Evolutionary conservation across 1,284 basidiomycete species (phyloP), one percentile per base, ranked within the genome.

Genomic region (Irpex lacteus): DNA sequence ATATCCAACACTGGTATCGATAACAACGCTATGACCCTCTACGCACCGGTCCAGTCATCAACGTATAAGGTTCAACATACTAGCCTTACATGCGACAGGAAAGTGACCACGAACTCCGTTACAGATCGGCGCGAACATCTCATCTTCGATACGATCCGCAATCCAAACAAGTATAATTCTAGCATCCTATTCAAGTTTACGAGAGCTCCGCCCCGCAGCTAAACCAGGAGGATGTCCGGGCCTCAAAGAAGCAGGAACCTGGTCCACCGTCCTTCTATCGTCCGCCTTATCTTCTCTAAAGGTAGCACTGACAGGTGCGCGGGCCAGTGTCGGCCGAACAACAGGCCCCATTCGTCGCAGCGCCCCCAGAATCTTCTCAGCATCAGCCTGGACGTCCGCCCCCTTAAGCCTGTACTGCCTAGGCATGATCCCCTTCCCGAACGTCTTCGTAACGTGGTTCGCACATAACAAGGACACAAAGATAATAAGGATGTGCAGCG

Each of bases 381-480:
- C 73, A 54, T 74, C 71, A 53, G 70, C 68, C n/a, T 64, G 63
- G 7, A 75, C 72, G 66, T 76, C 73, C 32, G 68, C 73, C 6
- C 66, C 71, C 49, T 64, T 68, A 66, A 92, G 77, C 58, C 90
- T 77, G 77, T 92, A 92, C 68, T 79, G 76, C 74, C 81, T 81
- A 9, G 90, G 91, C 60, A 82, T 89, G 59, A 92, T 78, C 2
- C 90, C 89, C 75, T 90, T 90, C 60, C 91, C 90, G 73, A 92
- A 86, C 62, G 72, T 84, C 63, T 80, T 76, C 64, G 87, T 92
- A 61, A 93, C 82, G 69, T 92, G 90, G 74, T 92, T 92, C 54
- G 87, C 82, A 71, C 89, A 92, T 26, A 93, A 75, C 58, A 93
- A 74, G 11, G 85, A 82, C 0, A 85, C 78, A 59, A 88, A 68